Base-by-base conservation (phyloP, 2,329 filamentous ascomycete genomes). In the Hypoxylon sp. region DNA sequence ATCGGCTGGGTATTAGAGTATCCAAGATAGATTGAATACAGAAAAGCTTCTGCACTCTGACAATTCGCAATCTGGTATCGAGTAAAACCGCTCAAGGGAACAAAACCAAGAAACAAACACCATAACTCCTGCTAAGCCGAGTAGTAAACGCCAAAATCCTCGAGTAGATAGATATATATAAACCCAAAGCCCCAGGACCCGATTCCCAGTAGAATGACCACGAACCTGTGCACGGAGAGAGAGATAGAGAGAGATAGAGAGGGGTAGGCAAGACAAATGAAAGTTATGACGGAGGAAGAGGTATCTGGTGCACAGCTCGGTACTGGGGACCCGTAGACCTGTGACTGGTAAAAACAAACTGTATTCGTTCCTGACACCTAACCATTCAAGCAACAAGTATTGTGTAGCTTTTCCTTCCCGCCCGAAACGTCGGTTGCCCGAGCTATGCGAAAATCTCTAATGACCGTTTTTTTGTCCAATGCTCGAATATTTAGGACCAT, bases 341-440 rank as follows among this genome's bases (percentile, higher is more conserved):
- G 66, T 69, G 69, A 64, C 63, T 64, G 62, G 58, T 54, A 60
- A 71, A 64, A 70, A 52, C 67, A 70, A 69, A 67, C 55, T 71
- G 67, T 59, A 67, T 58, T 67, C 59, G 61, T 69, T 71, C 69
- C 69, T 67, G 64, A 71, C 69, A 71, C 69, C 69, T 70, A 58
- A 69, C 62, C 50, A 69, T 63, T 62, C 63, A 70, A 65, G 69
- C 65, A 60, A 71, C 66, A 71, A 44, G 44, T 24, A 58, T 47
- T 47, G 52, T 64, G 63, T 63, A 60, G 67, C 67, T 67, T 67
- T 70, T 35, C 71, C 62, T 67, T 70, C 66, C 69, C 63, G 60
- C 53, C 66, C 69, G 64, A 69, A 64, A 59, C 66, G 58, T 74
- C 75, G 74, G 74, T 76, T 74, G 75, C 73, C 73, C 74, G 73